A percentile compares a stretch with the other conserved stretches of the same genome.
phyloP scores from a whole-genome alignment of 176 grass and related monocot species.

The barley (Hordeum vulgare) region DNA sequence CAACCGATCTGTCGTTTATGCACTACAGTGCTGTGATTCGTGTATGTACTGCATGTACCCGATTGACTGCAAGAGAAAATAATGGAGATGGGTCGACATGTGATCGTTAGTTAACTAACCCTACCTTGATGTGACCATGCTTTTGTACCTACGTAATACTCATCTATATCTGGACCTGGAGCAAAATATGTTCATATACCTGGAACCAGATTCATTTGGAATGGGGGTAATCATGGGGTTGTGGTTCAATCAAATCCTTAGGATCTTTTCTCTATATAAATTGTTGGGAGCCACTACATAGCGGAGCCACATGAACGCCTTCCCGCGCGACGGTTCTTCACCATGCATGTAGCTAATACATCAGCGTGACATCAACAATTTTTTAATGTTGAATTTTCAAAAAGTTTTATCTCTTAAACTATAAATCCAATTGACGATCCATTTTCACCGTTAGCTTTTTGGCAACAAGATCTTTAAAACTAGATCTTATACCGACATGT shows the following conservation, averaged over 20 bases:
- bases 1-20: conserved; percentile 28
- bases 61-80: background rate
- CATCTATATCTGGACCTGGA: background rate
- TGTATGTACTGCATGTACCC: conserved; percentile 24
- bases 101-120: conserved; percentile 28
- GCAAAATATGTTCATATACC: background rate
- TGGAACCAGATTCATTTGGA: background rate
- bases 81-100: conserved; percentile 10
- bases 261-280: background rate
- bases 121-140: conserved; percentile 26
- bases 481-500: too few species aligned
- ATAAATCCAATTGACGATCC: too few species aligned
- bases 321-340: too few species aligned
- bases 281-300: too few species aligned
- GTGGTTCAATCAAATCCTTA: background rate
- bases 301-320: too few species aligned
- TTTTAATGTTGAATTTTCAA: too few species aligned
- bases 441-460: too few species aligned
- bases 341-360: too few species aligned
- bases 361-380: too few species aligned
- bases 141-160: background rate
- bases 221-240: background rate
- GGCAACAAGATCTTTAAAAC: too few species aligned
- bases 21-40: conserved; percentile 25
- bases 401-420: too few species aligned